phyloP scores from a whole-genome alignment of 768 basidiomycete genomes.

The Pleurotus sapidus region DNA sequence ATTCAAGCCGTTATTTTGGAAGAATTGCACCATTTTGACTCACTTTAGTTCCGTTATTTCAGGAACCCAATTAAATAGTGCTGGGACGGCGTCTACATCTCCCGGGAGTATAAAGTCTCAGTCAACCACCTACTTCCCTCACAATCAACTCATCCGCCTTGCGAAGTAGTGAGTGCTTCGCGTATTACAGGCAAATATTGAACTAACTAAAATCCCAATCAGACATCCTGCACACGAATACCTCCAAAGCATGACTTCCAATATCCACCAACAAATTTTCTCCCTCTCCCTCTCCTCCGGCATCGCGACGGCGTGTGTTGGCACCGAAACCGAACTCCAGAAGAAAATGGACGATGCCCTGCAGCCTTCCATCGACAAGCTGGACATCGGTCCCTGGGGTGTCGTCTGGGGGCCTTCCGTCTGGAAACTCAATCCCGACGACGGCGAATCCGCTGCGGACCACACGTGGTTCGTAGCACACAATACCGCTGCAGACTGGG shows the following conservation, averaged over 20 bases:
- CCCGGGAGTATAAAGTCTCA: no score
- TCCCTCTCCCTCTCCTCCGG: background rate
- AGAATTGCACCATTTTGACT: no score
- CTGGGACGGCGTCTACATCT: no score
- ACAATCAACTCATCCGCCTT: no score
- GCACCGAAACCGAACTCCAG: background rate
- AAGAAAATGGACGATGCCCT: background rate
- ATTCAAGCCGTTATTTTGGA: no score
- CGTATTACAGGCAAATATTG: no score
- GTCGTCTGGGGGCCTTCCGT: background rate
- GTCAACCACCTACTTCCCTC: no score
- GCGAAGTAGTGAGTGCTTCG: no score
- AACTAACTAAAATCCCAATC: constrained; percentile 13
- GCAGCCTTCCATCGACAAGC: background rate
- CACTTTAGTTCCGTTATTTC: no score
- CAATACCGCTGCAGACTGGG: background rate
- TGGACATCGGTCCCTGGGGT: constrained; percentile 1
- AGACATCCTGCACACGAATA: constrained; percentile 34
- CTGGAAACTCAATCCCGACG: background rate
- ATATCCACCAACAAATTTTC: constrained; percentile 2
- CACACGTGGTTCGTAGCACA: background rate
- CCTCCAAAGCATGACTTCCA: constrained; percentile 3
- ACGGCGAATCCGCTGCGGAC: background rate
- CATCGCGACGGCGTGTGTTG: background rate
- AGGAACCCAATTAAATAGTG: no score